Conservation (phyloP, 2,329 filamentous ascomycete genomes). For the Fusarium irregulare region DNA sequence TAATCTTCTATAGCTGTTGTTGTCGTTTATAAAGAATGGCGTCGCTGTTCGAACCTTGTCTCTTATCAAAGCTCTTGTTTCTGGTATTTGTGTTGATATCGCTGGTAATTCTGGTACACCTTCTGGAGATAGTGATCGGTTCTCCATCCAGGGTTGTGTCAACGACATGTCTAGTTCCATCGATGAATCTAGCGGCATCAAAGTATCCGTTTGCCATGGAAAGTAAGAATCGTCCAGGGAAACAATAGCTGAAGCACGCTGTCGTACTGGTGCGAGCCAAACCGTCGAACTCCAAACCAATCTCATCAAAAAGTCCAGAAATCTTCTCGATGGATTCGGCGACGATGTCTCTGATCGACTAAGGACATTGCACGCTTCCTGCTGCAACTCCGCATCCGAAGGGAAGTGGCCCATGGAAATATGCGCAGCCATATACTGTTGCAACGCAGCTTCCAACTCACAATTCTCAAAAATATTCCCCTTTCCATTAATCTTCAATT, state of each 20-base stretch:
- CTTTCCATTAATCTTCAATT: slow-evolving; percentile 36
- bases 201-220: slow-evolving; percentile 12
- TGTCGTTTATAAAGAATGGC: slow-evolving; percentile 38
- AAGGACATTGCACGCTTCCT: slow-evolving; percentile 28
- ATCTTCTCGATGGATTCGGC: slow-evolving; percentile 8
- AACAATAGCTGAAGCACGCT: slow-evolving; percentile 9
- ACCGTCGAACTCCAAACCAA: slow-evolving; percentile 30
- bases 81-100: slow-evolving; percentile 9
- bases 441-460: slow-evolving; percentile 26
- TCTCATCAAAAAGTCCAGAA: slow-evolving; percentile 34
- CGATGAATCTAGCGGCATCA: neutral
- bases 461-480: slow-evolving; percentile 39
- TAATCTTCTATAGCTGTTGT: slow-evolving; percentile 33
- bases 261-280: slow-evolving; percentile 25
- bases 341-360: slow-evolving; percentile 13
- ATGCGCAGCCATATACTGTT: slow-evolving; percentile 28
- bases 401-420: slow-evolving; percentile 23
- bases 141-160: slow-evolving; percentile 24
- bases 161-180: slow-evolving; percentile 28
- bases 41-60: slow-evolving; percentile 32
- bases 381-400: slow-evolving; percentile 31
- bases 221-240: slow-evolving; percentile 14
- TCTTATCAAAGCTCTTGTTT: neutral
- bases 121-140: slow-evolving; percentile 24
- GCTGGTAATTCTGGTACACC: slow-evolving; percentile 9